Percentiles rank a stretch among this genome's conserved stretches.
These are phyloP conservation scores for Pilatotrama ljubarskyi DNA, from an alignment of 768 basidiomycete genomes.

Conservation along the genomic window DNA sequence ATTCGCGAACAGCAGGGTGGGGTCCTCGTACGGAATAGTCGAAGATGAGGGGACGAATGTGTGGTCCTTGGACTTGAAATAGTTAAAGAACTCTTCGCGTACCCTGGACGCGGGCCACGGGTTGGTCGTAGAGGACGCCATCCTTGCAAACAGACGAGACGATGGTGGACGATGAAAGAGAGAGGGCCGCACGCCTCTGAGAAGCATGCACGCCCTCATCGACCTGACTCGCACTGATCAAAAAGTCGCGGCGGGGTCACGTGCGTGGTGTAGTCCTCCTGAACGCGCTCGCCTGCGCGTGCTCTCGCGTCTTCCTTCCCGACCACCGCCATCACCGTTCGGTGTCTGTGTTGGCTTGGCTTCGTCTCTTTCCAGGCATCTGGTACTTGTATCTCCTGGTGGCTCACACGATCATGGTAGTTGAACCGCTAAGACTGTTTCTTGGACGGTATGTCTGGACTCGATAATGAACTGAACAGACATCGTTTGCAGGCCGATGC, in stretches of 20 bases:
- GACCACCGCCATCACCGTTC: not conserved
- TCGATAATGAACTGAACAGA: too few relatives aligned
- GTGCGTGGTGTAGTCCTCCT: constrained; percentile 6
- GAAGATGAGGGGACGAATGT: constrained; percentile 88
- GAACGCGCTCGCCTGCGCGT: constrained; percentile 1
- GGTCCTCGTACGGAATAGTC: constrained; percentile 97
- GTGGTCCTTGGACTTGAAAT: constrained; percentile 78
- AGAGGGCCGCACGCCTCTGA: constrained; percentile 15
- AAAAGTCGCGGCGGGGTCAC: constrained; percentile 21
- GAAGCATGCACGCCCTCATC: constrained; percentile 19
- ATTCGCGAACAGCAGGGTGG: constrained; percentile 96
- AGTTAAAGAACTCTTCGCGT: constrained; percentile 88
- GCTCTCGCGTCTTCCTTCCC: constrained; percentile 5
- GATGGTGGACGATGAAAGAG: constrained; percentile 18
- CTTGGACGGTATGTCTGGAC: too few relatives aligned
- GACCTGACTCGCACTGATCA: constrained; percentile 22
- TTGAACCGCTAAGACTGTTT: too few relatives aligned
- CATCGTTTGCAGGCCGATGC: too few relatives aligned
- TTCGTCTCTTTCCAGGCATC: not conserved
- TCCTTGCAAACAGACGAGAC: constrained; percentile 12
- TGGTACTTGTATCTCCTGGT: too few relatives aligned
- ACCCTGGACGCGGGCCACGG: constrained; percentile 82
- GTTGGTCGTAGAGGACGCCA: constrained; percentile 20
- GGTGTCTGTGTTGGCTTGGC: not conserved
- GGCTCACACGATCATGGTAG: too few relatives aligned